Percentiles rank a stretch among this genome's conserved stretches.
phyloP scores from a whole-genome alignment of 2,329 filamentous ascomycete genomes.

The Botrytis paeoniae region DNA sequence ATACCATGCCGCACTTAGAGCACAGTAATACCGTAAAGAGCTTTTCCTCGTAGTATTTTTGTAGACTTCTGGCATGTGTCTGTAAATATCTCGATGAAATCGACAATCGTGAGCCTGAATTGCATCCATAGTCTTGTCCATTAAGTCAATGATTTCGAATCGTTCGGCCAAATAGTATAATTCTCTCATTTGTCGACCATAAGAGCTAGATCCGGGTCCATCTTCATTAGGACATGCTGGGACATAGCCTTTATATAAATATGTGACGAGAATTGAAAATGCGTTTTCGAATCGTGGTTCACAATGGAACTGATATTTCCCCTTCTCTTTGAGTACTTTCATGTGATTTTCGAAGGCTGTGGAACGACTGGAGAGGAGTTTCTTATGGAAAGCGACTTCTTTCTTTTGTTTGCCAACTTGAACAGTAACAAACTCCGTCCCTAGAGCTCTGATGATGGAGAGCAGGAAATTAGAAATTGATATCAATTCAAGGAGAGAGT shows the following conservation, averaged over 20 bases:
- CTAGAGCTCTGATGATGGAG: background rate
- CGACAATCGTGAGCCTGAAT: conserved; percentile 11
- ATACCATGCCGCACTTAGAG: conserved; percentile 13
- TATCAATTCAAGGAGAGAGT: too few relatives aligned
- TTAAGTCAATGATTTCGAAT: conserved; percentile 17
- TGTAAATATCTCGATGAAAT: conserved; percentile 1
- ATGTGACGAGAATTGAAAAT: conserved; percentile 16
- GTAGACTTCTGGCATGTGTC: conserved; percentile 12
- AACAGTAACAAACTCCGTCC: conserved; percentile 14
- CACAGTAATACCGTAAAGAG: conserved; percentile 6
- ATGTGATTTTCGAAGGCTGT: conserved; percentile 16
- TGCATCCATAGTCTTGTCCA: conserved; percentile 19
- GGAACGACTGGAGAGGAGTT: conserved; percentile 18
- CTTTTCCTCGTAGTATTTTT: conserved; percentile 9
- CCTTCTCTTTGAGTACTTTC: conserved; percentile 14
- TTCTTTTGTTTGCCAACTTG: conserved; percentile 17
- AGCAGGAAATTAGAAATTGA: background rate
- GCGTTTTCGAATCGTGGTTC: conserved; percentile 15
- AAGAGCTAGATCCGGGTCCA: background rate
- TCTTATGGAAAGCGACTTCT: conserved; percentile 17
- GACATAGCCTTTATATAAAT: conserved; percentile 18
- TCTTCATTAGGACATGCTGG: conserved; percentile 4
- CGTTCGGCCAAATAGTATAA: conserved; percentile 17
- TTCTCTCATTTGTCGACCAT: conserved; percentile 12
- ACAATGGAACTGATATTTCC: conserved; percentile 17